Percentiles rank a stretch among this genome's conserved stretches.
Conservation (phyloP, 495 filamentous ascomycete genomes). For the Tuber magnatum region DNA sequence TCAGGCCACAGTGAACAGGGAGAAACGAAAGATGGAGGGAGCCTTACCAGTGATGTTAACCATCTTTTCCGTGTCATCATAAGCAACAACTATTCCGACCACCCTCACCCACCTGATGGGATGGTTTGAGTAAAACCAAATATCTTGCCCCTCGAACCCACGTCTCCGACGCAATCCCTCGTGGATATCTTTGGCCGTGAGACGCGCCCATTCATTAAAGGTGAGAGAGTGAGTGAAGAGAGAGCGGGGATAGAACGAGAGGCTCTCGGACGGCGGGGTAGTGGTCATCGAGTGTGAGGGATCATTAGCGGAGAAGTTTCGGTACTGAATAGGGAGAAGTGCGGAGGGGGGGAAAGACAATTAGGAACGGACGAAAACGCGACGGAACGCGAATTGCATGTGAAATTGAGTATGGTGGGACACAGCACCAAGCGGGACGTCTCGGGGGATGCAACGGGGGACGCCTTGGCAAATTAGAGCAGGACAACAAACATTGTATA, state of each 20-base stretch:
- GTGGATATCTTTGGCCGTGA: conserved; percentile 64
- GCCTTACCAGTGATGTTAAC: conserved; percentile 15
- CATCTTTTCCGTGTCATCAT: conserved; percentile 52
- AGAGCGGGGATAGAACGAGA: conserved; percentile 68
- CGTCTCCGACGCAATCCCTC: conserved; percentile 49
- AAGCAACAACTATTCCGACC: conserved; percentile 67
- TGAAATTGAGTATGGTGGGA: neutral
- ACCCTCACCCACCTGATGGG: conserved; percentile 80
- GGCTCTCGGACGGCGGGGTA: conserved; percentile 28
- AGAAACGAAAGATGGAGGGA: neutral
- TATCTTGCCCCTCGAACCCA: conserved; percentile 59
- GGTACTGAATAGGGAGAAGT: neutral
- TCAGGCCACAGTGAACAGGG: neutral
- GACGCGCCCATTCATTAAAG: conserved; percentile 71
- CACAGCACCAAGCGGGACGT: too few relatives aligned
- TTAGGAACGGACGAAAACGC: neutral
- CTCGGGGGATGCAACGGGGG: too few relatives aligned
- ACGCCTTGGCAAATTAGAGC: too few relatives aligned
- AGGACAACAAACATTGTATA: too few relatives aligned
- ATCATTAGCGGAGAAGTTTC: conserved; percentile 8
- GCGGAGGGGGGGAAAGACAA: neutral
- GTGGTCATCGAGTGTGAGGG: conserved; percentile 50
- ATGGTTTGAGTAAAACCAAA: conserved; percentile 73
- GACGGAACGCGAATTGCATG: neutral
- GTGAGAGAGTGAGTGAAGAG: conserved; percentile 81